These are phyloP conservation scores for Physcomitrium patens DNA, from an alignment of 225 moss, liverwort and hornwort species.

Conservation along the genomic window DNA sequence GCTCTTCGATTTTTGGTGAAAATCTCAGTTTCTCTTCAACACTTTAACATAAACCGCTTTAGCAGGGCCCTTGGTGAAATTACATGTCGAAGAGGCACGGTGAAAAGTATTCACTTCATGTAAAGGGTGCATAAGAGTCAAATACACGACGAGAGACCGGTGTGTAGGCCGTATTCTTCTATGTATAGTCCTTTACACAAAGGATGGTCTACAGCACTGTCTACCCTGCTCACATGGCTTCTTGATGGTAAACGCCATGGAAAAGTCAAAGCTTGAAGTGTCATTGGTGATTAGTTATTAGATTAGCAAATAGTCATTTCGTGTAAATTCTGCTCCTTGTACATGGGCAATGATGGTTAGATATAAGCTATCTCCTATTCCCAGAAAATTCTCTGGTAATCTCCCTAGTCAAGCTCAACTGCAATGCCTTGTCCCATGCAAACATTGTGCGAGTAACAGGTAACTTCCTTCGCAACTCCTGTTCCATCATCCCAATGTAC, in stretches of 20 bases:
- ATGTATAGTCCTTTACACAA: slow-evolving; percentile 20
- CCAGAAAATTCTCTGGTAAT: slow-evolving; percentile 61
- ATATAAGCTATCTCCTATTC: slow-evolving; percentile 47
- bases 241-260: slow-evolving; percentile 14
- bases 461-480: slow-evolving; percentile 94
- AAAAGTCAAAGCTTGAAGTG: slow-evolving; percentile 34
- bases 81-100: too few species aligned
- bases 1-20: too few species aligned
- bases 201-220: slow-evolving; percentile 26
- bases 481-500: slow-evolving; percentile 25
- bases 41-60: too few species aligned
- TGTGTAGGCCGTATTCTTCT: slow-evolving; percentile 25
- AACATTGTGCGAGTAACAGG: slow-evolving; percentile 93
- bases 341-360: slow-evolving; percentile 14
- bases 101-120: too few species aligned
- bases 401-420: slow-evolving; percentile 85
- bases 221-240: slow-evolving; percentile 14
- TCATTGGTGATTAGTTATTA: slow-evolving; percentile 25
- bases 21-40: too few species aligned
- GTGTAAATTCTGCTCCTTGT: slow-evolving; percentile 25
- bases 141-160: slow-evolving; percentile 33
- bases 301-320: slow-evolving; percentile 9
- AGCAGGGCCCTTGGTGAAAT: too few species aligned
- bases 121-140: slow-evolving; percentile 41
- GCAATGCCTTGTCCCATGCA: slow-evolving; percentile 94